Evolutionary conservation across 257 asterid genomes (phyloP), one percentile per base, ranked within the genome.

Genomic region (Salvia rosmarinus): DNA sequence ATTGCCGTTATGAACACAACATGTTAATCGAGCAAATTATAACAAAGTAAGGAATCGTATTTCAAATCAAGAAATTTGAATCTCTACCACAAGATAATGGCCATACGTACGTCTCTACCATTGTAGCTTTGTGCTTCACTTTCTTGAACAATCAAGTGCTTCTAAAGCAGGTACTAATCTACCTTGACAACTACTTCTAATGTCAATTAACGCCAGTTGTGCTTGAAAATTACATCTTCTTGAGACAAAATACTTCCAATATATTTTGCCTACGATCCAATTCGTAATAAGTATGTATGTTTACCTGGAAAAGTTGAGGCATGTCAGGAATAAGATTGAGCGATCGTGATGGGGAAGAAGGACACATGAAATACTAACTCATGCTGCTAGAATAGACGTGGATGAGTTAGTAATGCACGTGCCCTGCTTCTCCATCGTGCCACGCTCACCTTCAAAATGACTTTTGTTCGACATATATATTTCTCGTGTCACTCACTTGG

Each of bases 371-470:
- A 67, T 65, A 84, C 82, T 43, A 80, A 82, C 85, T 72, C 25
- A 2, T 10, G 12, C n/a, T 17, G 11, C 21, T 9, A 14, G 21
- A 9, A 9, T 1, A 39, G 11, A 3, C 25, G 9, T 25, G 9
- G n/a, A 75, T 42, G 86, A 84, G 95, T 80, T 81, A 85, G 87
- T 82, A 82, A 82, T 85, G 96, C 98, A 92, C 96, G 96, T 92
- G 95, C 98, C 98, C 98, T 92, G 98, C 98, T 92, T 92, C 98
- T 92, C 98, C 98, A 92, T 92, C 98, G 77, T 82, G 96, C 79
- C 79, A 20, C 88, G 67, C 90, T 84, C 88, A 80, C 78, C 94
- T 81, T 84, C 67, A 68, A 19, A 17, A 17, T 50, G 20, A n/a
- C 17, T 17, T 16, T 50, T 51, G 44, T 39, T 39, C 12, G 2